Conservation (phyloP, 2,329 filamentous ascomycete species). For the Diplocarpon mali region DNA sequence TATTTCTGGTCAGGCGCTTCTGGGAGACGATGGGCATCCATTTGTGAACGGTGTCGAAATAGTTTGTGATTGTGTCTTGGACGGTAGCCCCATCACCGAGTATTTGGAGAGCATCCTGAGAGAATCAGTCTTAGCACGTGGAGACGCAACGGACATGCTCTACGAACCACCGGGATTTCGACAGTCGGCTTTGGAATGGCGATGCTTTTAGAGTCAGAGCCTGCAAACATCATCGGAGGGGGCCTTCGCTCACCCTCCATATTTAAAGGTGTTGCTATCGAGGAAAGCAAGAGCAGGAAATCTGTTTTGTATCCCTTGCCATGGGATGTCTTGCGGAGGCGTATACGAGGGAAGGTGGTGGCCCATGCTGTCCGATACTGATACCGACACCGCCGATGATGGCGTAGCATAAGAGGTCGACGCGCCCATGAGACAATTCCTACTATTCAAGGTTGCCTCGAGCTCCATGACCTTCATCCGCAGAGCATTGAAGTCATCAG, state of each 20-base stretch:
- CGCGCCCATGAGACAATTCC: constrained; percentile 12
- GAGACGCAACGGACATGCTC: background rate
- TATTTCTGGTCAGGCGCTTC: constrained; percentile 31
- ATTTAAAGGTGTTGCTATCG: constrained; percentile 32
- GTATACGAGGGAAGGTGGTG: constrained; percentile 14
- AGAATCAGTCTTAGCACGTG: background rate
- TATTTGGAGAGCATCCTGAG: constrained; percentile 31
- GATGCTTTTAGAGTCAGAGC: constrained; percentile 20
- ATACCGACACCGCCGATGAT: constrained; percentile 9
- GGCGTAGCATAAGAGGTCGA: constrained; percentile 21
- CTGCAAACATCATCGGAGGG: background rate
- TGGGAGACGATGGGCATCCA: constrained; percentile 39
- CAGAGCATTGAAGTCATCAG: constrained; percentile 32
- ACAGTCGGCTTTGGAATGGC: constrained; percentile 30
- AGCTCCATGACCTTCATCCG: constrained; percentile 30
- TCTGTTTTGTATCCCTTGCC: constrained; percentile 23
- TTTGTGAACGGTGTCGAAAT: constrained; percentile 34
- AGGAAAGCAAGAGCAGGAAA: constrained; percentile 36
- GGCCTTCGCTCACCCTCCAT: constrained; percentile 20
- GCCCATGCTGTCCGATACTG: constrained; percentile 13
- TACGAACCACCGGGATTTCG: constrained; percentile 30
- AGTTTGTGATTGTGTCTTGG: constrained; percentile 30
- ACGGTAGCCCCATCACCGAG: constrained; percentile 31
- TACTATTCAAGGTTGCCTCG: constrained; percentile 28
- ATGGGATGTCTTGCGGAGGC: constrained; percentile 17